Percentiles rank a stretch among this genome's conserved stretches.
phyloP scores from a whole-genome alignment of 805 yeast genomes.

The Candida quercuum region DNA sequence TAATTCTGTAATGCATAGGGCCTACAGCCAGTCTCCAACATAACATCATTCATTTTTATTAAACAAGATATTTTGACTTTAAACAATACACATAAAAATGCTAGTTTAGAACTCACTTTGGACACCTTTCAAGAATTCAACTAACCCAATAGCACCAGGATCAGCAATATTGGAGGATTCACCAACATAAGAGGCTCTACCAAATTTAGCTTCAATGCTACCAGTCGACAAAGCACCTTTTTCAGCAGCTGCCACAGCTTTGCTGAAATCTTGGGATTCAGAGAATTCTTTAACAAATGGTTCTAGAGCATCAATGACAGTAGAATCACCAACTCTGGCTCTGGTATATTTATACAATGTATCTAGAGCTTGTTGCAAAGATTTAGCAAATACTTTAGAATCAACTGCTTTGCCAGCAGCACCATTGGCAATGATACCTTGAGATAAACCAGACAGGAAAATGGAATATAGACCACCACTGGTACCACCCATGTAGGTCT shows the following conservation, averaged over 20 bases:
- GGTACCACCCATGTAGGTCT: slow-evolving; percentile 95
- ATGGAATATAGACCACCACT: slow-evolving; percentile 92
- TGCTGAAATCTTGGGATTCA: slow-evolving; percentile 42
- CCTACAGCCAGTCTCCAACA: too few species aligned
- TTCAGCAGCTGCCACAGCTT: slow-evolving; percentile 65
- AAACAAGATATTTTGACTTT: too few species aligned
- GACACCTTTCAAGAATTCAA: slow-evolving; percentile 41
- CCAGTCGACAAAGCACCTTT: slow-evolving; percentile 76
- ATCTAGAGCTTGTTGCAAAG: slow-evolving; percentile 53
- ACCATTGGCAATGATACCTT: slow-evolving; percentile 33
- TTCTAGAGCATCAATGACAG: slow-evolving; percentile 81
- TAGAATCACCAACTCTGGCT: slow-evolving; percentile 86
- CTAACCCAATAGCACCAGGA: slow-evolving; percentile 91
- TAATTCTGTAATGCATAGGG: too few species aligned
- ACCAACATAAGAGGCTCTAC: slow-evolving; percentile 91
- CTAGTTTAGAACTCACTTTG: slow-evolving; percentile 7
- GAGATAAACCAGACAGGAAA: slow-evolving; percentile 70
- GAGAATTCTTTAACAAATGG: slow-evolving; percentile 73
- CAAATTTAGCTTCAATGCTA: slow-evolving; percentile 76
- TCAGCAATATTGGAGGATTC: slow-evolving; percentile 71
- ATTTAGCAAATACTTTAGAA: slow-evolving; percentile 35
- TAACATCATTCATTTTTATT: too few species aligned
- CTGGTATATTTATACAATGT: slow-evolving; percentile 81
- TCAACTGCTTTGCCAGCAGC: slow-evolving; percentile 25
- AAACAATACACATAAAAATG: background rate